phyloP scores from a whole-genome alignment of 495 filamentous ascomycete species.

The Talaromyces proteolyticus region DNA sequence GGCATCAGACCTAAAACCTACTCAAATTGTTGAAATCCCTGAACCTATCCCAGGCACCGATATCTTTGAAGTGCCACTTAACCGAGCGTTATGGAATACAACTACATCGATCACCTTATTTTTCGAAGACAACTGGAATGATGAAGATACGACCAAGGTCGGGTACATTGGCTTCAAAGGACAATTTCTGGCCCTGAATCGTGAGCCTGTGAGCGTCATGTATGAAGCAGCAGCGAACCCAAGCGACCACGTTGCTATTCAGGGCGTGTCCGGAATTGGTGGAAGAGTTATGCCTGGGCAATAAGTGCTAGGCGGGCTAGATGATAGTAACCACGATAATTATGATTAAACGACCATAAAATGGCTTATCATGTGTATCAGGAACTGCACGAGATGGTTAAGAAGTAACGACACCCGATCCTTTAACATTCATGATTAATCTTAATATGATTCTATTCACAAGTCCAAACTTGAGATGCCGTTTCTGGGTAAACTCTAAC shows the following conservation, averaged over 20 bases:
- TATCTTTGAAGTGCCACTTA: conserved; percentile 78
- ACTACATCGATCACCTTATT: conserved; percentile 74
- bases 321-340: too few species aligned
- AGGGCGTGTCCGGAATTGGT: conserved; percentile 35
- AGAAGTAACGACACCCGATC: too few species aligned
- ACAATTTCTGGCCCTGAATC: conserved; percentile 78
- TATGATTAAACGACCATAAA: too few species aligned
- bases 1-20: conserved; percentile 62
- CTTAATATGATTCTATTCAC: too few species aligned
- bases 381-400: too few species aligned
- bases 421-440: too few species aligned
- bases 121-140: conserved; percentile 62
- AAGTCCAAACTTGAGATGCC: too few species aligned
- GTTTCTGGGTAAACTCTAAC: too few species aligned
- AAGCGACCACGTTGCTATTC: conserved; percentile 63
- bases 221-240: conserved; percentile 96
- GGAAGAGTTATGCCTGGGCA: conserved; percentile 35
- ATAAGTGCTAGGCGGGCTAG: conserved; percentile 14
- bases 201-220: conserved; percentile 76
- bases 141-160: conserved; percentile 72
- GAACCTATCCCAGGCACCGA: conserved; percentile 59
- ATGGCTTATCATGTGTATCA: too few species aligned
- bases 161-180: conserved; percentile 90
- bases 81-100: conserved; percentile 81
- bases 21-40: conserved; percentile 71